Conservation (phyloP, 805 yeast species). For the Zygosaccharomyces bisporus region DNA sequence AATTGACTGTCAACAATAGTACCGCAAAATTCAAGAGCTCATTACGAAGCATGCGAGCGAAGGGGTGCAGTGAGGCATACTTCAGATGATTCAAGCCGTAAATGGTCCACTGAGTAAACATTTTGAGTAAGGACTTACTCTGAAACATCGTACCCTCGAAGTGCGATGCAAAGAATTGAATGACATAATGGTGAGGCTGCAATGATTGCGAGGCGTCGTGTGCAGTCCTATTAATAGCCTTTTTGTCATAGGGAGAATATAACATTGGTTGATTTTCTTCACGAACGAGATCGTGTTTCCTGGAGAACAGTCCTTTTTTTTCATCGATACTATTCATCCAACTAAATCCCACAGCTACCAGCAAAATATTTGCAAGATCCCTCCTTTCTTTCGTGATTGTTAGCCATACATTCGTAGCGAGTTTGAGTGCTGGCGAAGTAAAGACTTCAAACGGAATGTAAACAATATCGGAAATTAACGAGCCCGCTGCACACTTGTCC, state of each 20-base stretch:
- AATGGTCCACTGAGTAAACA: constrained; percentile 59
- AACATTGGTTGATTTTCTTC: constrained; percentile 78
- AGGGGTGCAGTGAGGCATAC: constrained; percentile 76
- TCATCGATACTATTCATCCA: constrained; percentile 66
- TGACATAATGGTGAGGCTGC: constrained; percentile 67
- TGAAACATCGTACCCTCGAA: constrained; percentile 76
- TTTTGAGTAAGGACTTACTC: constrained; percentile 62
- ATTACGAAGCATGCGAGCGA: constrained; percentile 68
- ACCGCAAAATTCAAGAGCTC: constrained; percentile 68
- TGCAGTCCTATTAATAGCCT: constrained; percentile 51
- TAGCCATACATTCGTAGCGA: constrained; percentile 76
- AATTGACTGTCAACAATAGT: constrained; percentile 57
- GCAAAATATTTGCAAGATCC: constrained; percentile 51
- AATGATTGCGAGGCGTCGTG: constrained; percentile 44
- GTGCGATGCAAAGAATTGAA: constrained; percentile 65
- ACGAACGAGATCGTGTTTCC: constrained; percentile 47
- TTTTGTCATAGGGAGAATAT: constrained; percentile 77
- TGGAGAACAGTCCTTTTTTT: constrained; percentile 62
- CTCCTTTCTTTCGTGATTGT: constrained; percentile 67
- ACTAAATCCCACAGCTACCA: constrained; percentile 62
- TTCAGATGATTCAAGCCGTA: constrained; percentile 50
- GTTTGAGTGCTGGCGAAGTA: constrained; percentile 53
- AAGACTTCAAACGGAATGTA: constrained; percentile 69
- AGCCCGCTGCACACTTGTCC: constrained; percentile 38
- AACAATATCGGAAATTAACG: constrained; percentile 46